phyloP scores from a whole-genome alignment of 495 filamentous ascomycete genomes.

The Penicillium pancosmium region DNA sequence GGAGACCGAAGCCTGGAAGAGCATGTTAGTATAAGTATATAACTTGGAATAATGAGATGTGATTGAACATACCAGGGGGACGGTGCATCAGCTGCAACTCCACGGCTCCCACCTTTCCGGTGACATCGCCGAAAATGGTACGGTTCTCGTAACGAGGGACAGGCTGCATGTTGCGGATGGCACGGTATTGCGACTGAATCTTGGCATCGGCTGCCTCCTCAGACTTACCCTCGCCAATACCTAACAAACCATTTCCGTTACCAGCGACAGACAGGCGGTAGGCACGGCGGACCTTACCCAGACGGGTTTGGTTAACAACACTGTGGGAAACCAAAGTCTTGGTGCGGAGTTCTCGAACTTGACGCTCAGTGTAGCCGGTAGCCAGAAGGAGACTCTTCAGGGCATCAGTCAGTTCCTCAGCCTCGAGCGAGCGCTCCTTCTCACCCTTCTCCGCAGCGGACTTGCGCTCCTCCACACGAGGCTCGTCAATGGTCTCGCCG shows the following conservation, averaged over 20 bases:
- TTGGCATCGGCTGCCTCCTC: slow-evolving; percentile 66
- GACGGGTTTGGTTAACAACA: slow-evolving; percentile 91
- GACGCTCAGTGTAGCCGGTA: slow-evolving; percentile 63
- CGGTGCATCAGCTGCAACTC: slow-evolving; percentile 77
- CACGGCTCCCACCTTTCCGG: slow-evolving; percentile 82
- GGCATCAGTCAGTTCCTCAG: slow-evolving; percentile 54
- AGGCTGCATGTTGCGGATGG: slow-evolving; percentile 85
- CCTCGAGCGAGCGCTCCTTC: slow-evolving; percentile 34
- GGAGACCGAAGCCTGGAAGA: slow-evolving; percentile 80
- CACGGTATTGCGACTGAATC: slow-evolving; percentile 69
- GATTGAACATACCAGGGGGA: slow-evolving; percentile 73
- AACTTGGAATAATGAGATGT: neutral
- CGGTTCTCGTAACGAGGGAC: slow-evolving; percentile 86
- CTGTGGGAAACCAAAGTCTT: slow-evolving; percentile 70
- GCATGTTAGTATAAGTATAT: slow-evolving; percentile 21
- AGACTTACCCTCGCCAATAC: slow-evolving; percentile 87
- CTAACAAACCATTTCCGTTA: slow-evolving; percentile 80
- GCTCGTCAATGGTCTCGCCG: slow-evolving; percentile 40
- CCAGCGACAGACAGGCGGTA: slow-evolving; percentile 79
- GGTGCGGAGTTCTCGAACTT: slow-evolving; percentile 57
- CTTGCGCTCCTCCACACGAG: slow-evolving; percentile 29
- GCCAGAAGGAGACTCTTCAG: slow-evolving; percentile 63
- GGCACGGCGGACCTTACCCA: slow-evolving; percentile 80
- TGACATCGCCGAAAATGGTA: slow-evolving; percentile 85
- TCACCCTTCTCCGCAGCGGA: slow-evolving; percentile 38